Evolutionary conservation across 2,329 filamentous ascomycete species (phyloP), one percentile per base, ranked within the genome.

Genomic region (Aspergillus cejpii): DNA sequence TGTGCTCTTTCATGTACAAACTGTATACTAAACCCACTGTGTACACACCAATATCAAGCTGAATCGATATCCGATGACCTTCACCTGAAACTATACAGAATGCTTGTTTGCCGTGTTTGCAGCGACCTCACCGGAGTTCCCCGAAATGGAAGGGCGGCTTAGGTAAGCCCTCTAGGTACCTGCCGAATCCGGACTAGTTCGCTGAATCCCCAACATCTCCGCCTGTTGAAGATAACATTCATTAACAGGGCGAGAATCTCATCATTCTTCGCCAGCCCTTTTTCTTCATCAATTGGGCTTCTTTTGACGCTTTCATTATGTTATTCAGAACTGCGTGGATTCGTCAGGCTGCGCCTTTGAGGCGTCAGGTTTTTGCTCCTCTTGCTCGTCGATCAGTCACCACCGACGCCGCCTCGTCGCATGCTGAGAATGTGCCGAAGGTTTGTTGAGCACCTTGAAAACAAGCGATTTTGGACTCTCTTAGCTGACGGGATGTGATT

Each of bases 371-470:
- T 40, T 67, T 70, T 51, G 67, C 70, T 55, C 65, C 73, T 49
- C 50, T 72, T 53, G 73, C 76, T 58, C 74, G 81, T 67, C 81
- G 91, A 68, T 80, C 80, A 59, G 92, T 98, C 64, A 98, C 92
- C 59, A 97, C 92, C 57, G 85, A 97, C 73, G 92, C 92, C 56
- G 92, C 92, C 57, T 91, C 86, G 62, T 83, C 89, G 62, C 87
- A 94, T 70, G 83, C 89, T 62, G 87, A 91, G 69, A 87, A 86
- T 76, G 77, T 87, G 53, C 83, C 83, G 45, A 68, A 77, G 67
- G 83, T 85, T 74, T 58, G 77, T 61, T 57, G 50, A 56, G 74
- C 78, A 55, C 75, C 76, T 47, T 37, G 37, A 38, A 36, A 36
- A 36, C 14, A 8, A 28, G 6, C 12, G 14, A 23, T 38, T 26